Evolutionary conservation across 2,329 filamentous ascomycete genomes (phyloP), one percentile per base, ranked within the genome.

Genomic region (Cladosporium sp.): DNA sequence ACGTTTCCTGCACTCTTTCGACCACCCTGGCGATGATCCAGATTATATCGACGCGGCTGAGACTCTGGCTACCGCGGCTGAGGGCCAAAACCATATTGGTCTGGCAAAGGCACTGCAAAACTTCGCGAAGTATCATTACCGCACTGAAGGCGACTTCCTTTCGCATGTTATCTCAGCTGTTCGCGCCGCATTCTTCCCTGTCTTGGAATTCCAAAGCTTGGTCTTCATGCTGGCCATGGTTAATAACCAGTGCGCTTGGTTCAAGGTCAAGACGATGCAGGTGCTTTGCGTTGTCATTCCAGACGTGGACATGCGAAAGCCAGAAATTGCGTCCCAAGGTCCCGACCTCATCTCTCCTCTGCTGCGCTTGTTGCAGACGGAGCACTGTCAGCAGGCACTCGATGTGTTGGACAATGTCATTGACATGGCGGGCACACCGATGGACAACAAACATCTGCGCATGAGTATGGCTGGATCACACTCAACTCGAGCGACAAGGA

Each of bases 391-490:
- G 72, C 89, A 96, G 68, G 94, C 94, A 10, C 78, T 99, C 9
- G 86, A 91, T 63, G 93, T 99, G 1, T 78, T 99, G 58, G 94
- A 99, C 72, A 90, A 93, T 62, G 94, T 97, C 65, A 96, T 97
- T 83, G 90, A 89, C 25, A 93, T 97, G 78, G 91, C 91, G 0
- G 89, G 90, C 4, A 78, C 75, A 32, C 89, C 93, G 1, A 91
- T 96, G 82, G 94, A 97, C 72, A 91, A 90, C 66, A 91, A 97
- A 66, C 91, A 97, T 69, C 77, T 99, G 58, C 86, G 94, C 37
- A 99, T 99, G 95, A 97, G 93, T 73, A 97, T 99, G 91, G 92
- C 91, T 4, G 88, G 90, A 12, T 87, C 89, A 1, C 91, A 91
- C 2, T 94, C 91, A 0, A 79, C 72, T 56, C 88, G 89, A 65